These are phyloP conservation scores for Pyropia haitanensis DNA, from an alignment of 23 red algal genomes.

Conservation along the genomic window DNA sequence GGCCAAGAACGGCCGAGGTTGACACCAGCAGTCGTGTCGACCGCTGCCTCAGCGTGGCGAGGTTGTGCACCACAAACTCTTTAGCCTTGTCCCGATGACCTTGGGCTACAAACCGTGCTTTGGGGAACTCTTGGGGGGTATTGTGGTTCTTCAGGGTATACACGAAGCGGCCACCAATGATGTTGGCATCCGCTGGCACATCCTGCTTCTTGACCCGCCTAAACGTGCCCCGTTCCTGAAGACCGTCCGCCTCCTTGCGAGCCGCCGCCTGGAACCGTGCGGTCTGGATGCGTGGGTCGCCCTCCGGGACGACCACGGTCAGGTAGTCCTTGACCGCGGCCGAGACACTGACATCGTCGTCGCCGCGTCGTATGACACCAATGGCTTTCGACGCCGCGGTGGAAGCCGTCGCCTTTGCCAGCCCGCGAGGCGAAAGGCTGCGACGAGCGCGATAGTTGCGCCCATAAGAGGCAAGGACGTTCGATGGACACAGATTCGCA, in stretches of 20 bases:
- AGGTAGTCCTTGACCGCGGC: neutral
- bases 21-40: neutral
- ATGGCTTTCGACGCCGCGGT: no score
- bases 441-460: no score
- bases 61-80: slow-evolving; percentile 9
- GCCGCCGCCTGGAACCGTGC: neutral
- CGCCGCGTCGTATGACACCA: no score
- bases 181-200: neutral
- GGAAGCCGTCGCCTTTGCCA: no score
- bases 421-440: no score
- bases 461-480: no score
- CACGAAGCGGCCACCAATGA: slow-evolving; percentile 2
- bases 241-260: neutral
- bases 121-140: neutral
- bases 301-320: neutral
- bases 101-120: slow-evolving; percentile 1
- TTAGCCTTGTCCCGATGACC: neutral
- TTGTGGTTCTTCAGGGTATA: neutral
- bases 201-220: neutral
- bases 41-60: neutral
- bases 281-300: neutral
- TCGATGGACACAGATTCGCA: no score
- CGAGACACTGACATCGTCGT: no score
- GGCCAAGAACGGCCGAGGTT: neutral
- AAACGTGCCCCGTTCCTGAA: neutral